Evolutionary conservation across 139 green algal species (phyloP).

Genomic region (Chlamydomonas incerta): DNA sequence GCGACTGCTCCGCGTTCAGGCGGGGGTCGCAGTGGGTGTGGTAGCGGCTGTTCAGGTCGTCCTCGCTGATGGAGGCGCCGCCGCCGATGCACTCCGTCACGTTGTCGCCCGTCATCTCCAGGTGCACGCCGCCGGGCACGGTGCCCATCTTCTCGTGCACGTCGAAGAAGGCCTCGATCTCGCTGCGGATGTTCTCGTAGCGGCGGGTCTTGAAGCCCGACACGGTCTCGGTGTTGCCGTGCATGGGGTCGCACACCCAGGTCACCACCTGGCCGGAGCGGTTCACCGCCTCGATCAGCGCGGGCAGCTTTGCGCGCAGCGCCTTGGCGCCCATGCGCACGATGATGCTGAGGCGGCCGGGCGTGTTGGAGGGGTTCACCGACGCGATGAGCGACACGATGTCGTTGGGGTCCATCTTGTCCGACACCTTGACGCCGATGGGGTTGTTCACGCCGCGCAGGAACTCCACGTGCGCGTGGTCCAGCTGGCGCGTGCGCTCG

Average conservation of each 20-base stretch:
- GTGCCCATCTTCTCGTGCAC: constrained; percentile 85
- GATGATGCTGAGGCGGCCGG: constrained; percentile 94
- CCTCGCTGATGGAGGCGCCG: constrained; percentile 68
- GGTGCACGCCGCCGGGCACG: constrained; percentile 90
- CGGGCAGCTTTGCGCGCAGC: constrained; percentile 84
- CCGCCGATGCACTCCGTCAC: constrained; percentile 99
- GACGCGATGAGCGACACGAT: constrained; percentile 90
- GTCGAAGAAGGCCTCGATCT: constrained; percentile 89
- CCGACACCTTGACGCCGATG: constrained; percentile 91
- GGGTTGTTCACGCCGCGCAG: constrained; percentile 95
- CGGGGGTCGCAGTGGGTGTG: constrained; percentile 99
- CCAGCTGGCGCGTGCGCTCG: constrained; percentile 98
- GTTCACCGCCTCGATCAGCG: constrained; percentile 64
- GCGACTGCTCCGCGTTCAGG: constrained; percentile 96
- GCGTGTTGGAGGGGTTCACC: constrained; percentile 96
- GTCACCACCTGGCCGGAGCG: constrained; percentile 85
- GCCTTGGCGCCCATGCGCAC: constrained; percentile 96
- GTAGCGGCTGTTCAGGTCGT: constrained; percentile 94
- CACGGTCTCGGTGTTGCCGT: constrained; percentile 97
- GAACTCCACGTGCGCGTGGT: constrained; percentile 98
- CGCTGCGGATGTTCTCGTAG: constrained; percentile 90
- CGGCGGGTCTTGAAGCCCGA: constrained; percentile 96
- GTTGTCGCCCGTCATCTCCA: constrained; percentile 98
- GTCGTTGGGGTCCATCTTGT: constrained; percentile 95
- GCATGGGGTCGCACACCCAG: constrained; percentile 99